Base-by-base conservation (phyloP, 2,329 filamentous ascomycete genomes). In the Fusarium sarcochroum region DNA sequence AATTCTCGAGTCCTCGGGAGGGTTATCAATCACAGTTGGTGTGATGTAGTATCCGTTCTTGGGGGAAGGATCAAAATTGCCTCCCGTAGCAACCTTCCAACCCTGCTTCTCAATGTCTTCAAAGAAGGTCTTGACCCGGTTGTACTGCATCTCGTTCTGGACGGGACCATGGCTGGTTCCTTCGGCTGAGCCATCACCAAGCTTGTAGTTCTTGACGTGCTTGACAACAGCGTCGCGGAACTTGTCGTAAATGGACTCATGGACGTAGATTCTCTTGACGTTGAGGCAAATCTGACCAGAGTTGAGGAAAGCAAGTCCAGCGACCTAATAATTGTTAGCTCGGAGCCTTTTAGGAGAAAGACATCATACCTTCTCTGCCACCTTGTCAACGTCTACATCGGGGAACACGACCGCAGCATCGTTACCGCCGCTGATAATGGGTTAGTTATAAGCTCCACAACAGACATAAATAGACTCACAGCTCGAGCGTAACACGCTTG, bases 141-240 rank as follows among this genome's bases (percentile, higher is more conserved):
- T 85, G 73, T 84, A 91, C 76, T 92, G 90, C 84, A 88, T 85
- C 68, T 83, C 78, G 77, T 92, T 92, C 63, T 89, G 88, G 4
- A 91, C 77, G 0, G 90, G 90, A 1, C 88, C 86, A 57, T 88
- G 83, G 38, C 86, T 70, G 4, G 64, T 64, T 2, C 56, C 71
- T 1, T 75, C 37, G 2, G 62, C 27, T 0, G 71, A 70, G 1
- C 86, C 86, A 15, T 85, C 82, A 65, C 87, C 81, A 6, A 88
- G 72, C 17, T 80, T 76, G 46, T 78, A 78, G 5, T 79, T 83
- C 64, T 87, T 81, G 58, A 75, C 70, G 5, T 68, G 60, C 15
- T 72, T 68, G 7, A 80, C 72, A 14, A 85, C 68, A 4, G 73
- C 64, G 3, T 80, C 76, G 2, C 85, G 76, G 76, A 91, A 89